A percentile compares a stretch with the other conserved stretches of the same genome.
Conservation (phyloP, 352 stramenopile species). For the Globisporangium emineosum region DNA sequence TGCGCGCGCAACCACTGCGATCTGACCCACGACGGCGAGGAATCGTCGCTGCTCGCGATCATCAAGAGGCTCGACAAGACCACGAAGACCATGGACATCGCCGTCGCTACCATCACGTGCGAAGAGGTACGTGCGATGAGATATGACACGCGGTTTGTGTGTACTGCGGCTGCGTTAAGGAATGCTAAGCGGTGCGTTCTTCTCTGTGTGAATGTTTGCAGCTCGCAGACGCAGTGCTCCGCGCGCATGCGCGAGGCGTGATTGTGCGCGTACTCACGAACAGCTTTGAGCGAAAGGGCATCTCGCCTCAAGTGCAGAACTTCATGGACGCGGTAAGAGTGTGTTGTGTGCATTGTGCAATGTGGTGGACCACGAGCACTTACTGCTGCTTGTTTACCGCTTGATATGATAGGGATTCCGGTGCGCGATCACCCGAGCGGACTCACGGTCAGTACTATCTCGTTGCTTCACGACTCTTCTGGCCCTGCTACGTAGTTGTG, state of each 20-base stretch:
- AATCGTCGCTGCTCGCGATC: constrained; percentile 39
- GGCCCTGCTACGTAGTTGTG: no score
- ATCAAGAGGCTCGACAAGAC: constrained; percentile 37
- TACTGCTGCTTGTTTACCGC: no score
- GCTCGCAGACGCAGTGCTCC: constrained; percentile 51
- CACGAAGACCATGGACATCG: constrained; percentile 50
- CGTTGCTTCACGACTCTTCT: no score
- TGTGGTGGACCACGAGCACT: no score
- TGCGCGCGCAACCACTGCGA: background rate
- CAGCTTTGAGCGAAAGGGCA: constrained; percentile 10
- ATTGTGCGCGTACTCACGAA: constrained; percentile 58
- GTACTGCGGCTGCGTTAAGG: no score
- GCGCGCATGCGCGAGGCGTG: constrained; percentile 44
- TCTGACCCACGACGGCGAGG: constrained; percentile 1
- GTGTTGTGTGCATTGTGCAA: background rate
- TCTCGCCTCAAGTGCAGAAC: background rate
- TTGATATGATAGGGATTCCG: background rate
- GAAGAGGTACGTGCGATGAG: no score
- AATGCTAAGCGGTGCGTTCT: no score
- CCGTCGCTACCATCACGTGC: constrained; percentile 64
- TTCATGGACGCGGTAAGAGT: constrained; percentile 5
- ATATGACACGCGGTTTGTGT: no score
- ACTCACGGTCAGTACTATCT: background rate
- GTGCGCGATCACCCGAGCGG: background rate
- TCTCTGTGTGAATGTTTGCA: constrained; percentile 12